These are phyloP conservation scores for Suillus weaverae DNA, from an alignment of 768 basidiomycete genomes.

Conservation along the genomic window DNA sequence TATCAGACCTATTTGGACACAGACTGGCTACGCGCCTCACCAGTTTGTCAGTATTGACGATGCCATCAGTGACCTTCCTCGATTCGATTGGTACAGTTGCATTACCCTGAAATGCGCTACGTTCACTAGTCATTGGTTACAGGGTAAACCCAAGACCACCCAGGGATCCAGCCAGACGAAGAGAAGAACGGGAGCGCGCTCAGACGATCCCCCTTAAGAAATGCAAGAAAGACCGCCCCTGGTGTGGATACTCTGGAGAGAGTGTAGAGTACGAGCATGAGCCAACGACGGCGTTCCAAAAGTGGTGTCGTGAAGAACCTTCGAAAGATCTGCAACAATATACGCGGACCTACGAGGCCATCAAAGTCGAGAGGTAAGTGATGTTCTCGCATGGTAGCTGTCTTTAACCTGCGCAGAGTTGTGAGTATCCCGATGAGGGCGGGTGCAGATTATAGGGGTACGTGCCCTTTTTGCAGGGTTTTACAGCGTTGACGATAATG, in stretches of 20 bases:
- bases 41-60: conserved; percentile 63
- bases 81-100: conserved; percentile 65
- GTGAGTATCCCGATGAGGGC: conserved; percentile 55
- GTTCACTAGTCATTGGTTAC: not conserved
- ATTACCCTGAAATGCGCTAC: not conserved
- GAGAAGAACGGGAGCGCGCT: conserved; percentile 21
- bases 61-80: conserved; percentile 71
- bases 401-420: conserved; percentile 41
- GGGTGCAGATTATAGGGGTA: conserved; percentile 68
- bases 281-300: conserved; percentile 46
- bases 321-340: conserved; percentile 65
- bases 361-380: conserved; percentile 59
- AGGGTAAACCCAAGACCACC: conserved; percentile 26
- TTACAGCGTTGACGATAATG: not conserved
- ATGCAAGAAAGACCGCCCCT: conserved; percentile 36
- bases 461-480: conserved; percentile 12
- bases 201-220: conserved; percentile 32
- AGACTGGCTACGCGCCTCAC: conserved; percentile 55
- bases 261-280: conserved; percentile 33
- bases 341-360: conserved; percentile 51
- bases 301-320: conserved; percentile 41
- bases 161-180: conserved; percentile 7
- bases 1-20: conserved; percentile 46
- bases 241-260: conserved; percentile 33
- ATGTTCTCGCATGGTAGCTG: conserved; percentile 5